Evolutionary conservation across 106 monocot genomes (phyloP).

Genomic region (Acorus gramineus): DNA sequence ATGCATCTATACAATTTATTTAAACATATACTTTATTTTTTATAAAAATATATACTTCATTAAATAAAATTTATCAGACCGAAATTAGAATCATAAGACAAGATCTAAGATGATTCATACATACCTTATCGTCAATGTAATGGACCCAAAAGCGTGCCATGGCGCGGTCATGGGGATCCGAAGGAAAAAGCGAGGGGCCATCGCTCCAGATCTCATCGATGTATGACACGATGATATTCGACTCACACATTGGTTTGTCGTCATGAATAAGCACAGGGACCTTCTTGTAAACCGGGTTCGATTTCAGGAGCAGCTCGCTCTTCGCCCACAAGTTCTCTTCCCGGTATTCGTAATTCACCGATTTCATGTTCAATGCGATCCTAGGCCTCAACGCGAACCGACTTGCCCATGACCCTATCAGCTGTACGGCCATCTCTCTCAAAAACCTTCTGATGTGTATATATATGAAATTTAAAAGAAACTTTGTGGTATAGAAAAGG

Average conservation of each 20-base stretch:
- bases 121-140: conserved; percentile 6
- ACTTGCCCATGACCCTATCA: conserved; percentile 8
- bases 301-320: conserved; percentile 12
- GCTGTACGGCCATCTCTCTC: background rate
- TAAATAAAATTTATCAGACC: too few species aligned
- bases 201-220: conserved; percentile 12
- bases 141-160: conserved; percentile 1
- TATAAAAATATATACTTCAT: too few species aligned
- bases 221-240: conserved; percentile 17
- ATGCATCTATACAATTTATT: too few species aligned
- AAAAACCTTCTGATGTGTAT: too few species aligned
- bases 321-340: background rate
- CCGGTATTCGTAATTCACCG: conserved; percentile 10
- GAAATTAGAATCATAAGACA: too few species aligned
- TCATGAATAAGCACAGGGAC: conserved; percentile 16
- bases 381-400: conserved; percentile 12
- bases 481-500: too few species aligned
- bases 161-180: background rate
- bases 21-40: too few species aligned
- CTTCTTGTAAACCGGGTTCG: conserved; percentile 17
- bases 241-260: conserved; percentile 8
- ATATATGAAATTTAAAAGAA: too few species aligned
- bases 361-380: conserved; percentile 16
- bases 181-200: conserved; percentile 5
- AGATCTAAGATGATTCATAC: background rate